Evolutionary conservation across 1,284 basidiomycete genomes (phyloP).

Genomic region (Paramarasmius palmivorus): DNA sequence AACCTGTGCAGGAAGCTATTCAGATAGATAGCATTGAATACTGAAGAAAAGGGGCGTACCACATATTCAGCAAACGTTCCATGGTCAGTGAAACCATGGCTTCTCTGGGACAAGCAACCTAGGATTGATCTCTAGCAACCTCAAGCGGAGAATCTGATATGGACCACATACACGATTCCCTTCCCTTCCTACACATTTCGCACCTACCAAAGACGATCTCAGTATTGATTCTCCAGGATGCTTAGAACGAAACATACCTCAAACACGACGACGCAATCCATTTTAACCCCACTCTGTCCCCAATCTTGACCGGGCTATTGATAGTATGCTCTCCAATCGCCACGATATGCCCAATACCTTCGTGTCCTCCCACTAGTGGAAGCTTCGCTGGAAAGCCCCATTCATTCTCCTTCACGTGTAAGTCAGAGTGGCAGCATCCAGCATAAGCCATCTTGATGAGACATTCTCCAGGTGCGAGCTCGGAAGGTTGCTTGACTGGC

Average conservation of each 20-base stretch:
- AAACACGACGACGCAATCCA: slow-evolving; percentile 67
- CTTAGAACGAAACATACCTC: slow-evolving; percentile 28
- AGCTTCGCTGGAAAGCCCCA: slow-evolving; percentile 49
- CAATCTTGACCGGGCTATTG: slow-evolving; percentile 48
- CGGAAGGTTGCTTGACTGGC: slow-evolving; percentile 53
- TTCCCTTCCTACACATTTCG: slow-evolving; percentile 58
- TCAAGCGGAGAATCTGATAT: slow-evolving; percentile 1
- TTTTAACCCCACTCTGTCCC: slow-evolving; percentile 76
- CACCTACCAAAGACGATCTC: slow-evolving; percentile 34
- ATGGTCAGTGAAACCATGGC: slow-evolving; percentile 59
- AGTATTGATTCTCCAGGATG: not conserved
- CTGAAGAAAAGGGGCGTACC: slow-evolving; percentile 26
- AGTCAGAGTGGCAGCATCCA: slow-evolving; percentile 68
- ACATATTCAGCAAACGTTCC: slow-evolving; percentile 55
- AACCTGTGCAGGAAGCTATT: not conserved
- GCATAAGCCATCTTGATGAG: slow-evolving; percentile 67
- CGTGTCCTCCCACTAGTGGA: slow-evolving; percentile 73
- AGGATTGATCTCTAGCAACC: slow-evolving; percentile 8
- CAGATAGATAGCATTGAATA: not conserved
- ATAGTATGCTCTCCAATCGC: slow-evolving; percentile 62
- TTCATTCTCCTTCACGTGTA: slow-evolving; percentile 60
- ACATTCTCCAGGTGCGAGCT: slow-evolving; percentile 67
- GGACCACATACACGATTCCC: slow-evolving; percentile 44
- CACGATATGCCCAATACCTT: slow-evolving; percentile 62
- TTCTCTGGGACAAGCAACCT: slow-evolving; percentile 42